Evolutionary conservation across 352 stramenopile genomes (phyloP).

Genomic region (Thraustochytrium striatum): DNA sequence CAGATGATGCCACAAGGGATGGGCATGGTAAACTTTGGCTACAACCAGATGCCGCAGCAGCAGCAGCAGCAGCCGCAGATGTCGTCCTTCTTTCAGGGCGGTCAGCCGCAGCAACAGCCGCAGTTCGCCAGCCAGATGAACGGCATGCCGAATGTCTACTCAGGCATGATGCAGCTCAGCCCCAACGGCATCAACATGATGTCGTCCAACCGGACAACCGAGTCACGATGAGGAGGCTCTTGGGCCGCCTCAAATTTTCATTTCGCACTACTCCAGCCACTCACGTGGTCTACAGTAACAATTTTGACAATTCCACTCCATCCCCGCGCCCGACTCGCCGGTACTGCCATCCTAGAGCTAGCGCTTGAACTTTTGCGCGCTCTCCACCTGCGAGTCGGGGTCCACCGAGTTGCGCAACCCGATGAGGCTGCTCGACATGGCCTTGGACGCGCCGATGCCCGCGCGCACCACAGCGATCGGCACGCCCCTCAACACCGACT

Average conservation of each 20-base stretch:
- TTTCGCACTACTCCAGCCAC: neutral
- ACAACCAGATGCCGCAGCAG: neutral
- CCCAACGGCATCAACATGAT: neutral
- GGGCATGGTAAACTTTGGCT: neutral
- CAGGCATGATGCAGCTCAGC: neutral
- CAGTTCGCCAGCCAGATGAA: neutral
- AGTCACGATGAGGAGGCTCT: neutral
- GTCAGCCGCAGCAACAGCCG: too few species aligned
- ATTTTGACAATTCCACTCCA: too few species aligned
- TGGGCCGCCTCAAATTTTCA: neutral
- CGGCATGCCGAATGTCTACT: neutral
- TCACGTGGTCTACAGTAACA: too few species aligned
- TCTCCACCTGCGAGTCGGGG: constrained; percentile 4
- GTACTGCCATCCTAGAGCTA: too few species aligned
- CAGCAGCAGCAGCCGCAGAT: too few species aligned
- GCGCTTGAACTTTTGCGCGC: constrained; percentile 37
- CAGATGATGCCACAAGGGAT: too few species aligned
- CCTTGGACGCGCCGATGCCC: constrained; percentile 23
- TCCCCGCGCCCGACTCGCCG: too few species aligned
- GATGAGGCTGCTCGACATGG: constrained; percentile 31
- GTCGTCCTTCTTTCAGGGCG: too few species aligned
- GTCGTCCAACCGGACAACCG: neutral
- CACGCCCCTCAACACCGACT: constrained; percentile 30
- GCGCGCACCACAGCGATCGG: constrained; percentile 34
- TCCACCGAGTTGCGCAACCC: constrained; percentile 23